Conservation (phyloP, 1,284 basidiomycete genomes). For the Trichosporon ovoides region DNA sequence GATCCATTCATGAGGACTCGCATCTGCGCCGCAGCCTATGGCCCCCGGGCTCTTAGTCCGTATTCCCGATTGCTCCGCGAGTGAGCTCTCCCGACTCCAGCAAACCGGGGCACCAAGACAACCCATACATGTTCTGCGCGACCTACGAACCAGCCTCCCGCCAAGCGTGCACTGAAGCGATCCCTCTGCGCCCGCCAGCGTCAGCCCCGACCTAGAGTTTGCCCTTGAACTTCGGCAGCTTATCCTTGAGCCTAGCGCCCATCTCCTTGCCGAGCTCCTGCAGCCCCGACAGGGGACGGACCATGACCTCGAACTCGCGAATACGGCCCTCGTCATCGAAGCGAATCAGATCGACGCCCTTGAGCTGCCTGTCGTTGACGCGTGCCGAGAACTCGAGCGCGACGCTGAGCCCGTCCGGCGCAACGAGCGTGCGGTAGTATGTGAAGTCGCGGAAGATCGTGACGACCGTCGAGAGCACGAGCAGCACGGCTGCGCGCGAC, state of each 20-base stretch:
- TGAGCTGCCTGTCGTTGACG: constrained; percentile 16
- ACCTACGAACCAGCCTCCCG: too few relatives aligned
- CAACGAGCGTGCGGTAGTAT: constrained; percentile 17
- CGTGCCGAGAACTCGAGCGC: constrained; percentile 17
- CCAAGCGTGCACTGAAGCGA: too few relatives aligned
- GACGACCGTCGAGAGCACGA: constrained; percentile 16
- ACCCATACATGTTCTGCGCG: too few relatives aligned
- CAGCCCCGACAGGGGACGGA: constrained; percentile 15
- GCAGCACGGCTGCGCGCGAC: constrained; percentile 12
- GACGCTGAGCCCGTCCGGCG: constrained; percentile 13
- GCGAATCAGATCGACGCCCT: constrained; percentile 18
- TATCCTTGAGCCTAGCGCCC: constrained; percentile 9
- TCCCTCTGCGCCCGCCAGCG: too few relatives aligned
- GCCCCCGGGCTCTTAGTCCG: too few relatives aligned
- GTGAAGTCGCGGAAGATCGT: constrained; percentile 18
- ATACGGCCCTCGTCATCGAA: constrained; percentile 17
- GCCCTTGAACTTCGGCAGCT: constrained; percentile 15
- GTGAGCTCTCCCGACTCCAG: too few relatives aligned
- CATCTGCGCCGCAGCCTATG: too few relatives aligned
- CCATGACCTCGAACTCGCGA: constrained; percentile 22
- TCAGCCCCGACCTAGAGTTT: constrained; percentile 10
- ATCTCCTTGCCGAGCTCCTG: constrained; percentile 17
- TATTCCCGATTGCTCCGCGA: too few relatives aligned
- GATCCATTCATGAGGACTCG: too few relatives aligned
- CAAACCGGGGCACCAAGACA: too few relatives aligned